Conservation (phyloP, 2,329 filamentous ascomycete species). For the Raffaelea albimanens region DNA sequence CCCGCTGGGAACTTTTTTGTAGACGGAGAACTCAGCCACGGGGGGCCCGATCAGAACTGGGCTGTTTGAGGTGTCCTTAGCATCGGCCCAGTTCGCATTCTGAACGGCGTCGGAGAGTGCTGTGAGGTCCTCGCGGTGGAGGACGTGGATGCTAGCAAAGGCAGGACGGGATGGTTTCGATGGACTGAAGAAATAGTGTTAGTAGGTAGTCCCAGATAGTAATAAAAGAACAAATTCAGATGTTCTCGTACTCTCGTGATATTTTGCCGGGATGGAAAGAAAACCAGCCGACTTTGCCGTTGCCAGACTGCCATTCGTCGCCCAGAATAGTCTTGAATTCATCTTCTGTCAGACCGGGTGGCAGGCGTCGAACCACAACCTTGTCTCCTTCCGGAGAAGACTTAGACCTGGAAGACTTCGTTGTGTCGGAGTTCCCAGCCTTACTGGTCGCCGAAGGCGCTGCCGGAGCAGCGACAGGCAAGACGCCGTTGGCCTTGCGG, state of each 20-base stretch:
- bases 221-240: slow-evolving; percentile 19
- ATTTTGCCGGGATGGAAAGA: slow-evolving; percentile 59
- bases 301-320: slow-evolving; percentile 70
- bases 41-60: slow-evolving; percentile 69
- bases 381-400: slow-evolving; percentile 60
- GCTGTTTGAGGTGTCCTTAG: slow-evolving; percentile 64
- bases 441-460: slow-evolving; percentile 21
- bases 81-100: slow-evolving; percentile 65
- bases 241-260: slow-evolving; percentile 59
- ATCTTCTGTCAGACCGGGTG: slow-evolving; percentile 70
- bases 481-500: slow-evolving; percentile 40
- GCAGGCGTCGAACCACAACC: slow-evolving; percentile 72
- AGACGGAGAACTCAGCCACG: slow-evolving; percentile 70
- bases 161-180: slow-evolving; percentile 77
- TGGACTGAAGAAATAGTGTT: slow-evolving; percentile 40
- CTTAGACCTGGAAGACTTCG: slow-evolving; percentile 37
- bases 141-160: slow-evolving; percentile 73
- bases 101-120: slow-evolving; percentile 63
- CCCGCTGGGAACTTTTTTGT: slow-evolving; percentile 69
- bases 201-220: too few species aligned
- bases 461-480: slow-evolving; percentile 41
- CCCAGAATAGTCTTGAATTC: slow-evolving; percentile 70
- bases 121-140: slow-evolving; percentile 58
- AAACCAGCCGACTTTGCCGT: slow-evolving; percentile 78
- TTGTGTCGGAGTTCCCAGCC: slow-evolving; percentile 28